These are phyloP conservation scores for Chrysoporthe deuterocubensis DNA, from an alignment of 2,329 filamentous ascomycete species.

Conservation along the genomic window DNA sequence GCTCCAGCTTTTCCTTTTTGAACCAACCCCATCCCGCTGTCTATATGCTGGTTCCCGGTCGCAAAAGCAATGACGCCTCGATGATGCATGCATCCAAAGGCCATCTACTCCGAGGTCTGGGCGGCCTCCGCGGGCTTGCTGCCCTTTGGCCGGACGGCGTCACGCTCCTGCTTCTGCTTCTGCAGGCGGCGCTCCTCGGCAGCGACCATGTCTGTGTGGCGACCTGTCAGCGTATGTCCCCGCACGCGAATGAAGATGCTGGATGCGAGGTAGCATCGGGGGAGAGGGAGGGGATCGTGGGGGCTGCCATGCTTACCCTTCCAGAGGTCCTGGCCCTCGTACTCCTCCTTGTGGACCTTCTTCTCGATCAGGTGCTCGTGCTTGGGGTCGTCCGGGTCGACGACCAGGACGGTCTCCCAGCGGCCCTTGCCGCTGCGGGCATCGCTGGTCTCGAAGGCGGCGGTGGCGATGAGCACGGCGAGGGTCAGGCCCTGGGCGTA, in stretches of 20 bases:
- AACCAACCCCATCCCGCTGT: constrained; percentile 2
- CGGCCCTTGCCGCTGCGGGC: constrained; percentile 74
- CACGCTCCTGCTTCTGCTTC: constrained; percentile 43
- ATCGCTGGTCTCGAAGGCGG: constrained; percentile 80
- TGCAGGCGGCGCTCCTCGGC: constrained; percentile 70
- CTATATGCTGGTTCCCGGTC: neutral
- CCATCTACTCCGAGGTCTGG: constrained; percentile 18
- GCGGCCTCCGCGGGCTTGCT: constrained; percentile 28
- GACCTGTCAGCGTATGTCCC: constrained; percentile 27
- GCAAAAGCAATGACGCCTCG: constrained; percentile 2
- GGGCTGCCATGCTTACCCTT: constrained; percentile 60
- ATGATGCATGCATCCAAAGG: neutral
- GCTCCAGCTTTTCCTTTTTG: neutral
- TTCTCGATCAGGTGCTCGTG: constrained; percentile 86
- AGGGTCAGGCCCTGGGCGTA: constrained; percentile 91
- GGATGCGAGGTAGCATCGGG: too few species aligned
- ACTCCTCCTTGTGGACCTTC: constrained; percentile 83
- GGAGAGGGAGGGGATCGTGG: too few species aligned
- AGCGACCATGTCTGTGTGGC: constrained; percentile 72
- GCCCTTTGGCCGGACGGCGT: constrained; percentile 22
- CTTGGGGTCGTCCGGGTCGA: constrained; percentile 81
- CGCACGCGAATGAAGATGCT: neutral
- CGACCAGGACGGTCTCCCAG: constrained; percentile 83
- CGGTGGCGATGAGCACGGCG: constrained; percentile 79
- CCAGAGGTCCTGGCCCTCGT: constrained; percentile 91